phyloP scores from a whole-genome alignment of 169 alveolate genomes.

The Cryptosporidium baileyi region DNA sequence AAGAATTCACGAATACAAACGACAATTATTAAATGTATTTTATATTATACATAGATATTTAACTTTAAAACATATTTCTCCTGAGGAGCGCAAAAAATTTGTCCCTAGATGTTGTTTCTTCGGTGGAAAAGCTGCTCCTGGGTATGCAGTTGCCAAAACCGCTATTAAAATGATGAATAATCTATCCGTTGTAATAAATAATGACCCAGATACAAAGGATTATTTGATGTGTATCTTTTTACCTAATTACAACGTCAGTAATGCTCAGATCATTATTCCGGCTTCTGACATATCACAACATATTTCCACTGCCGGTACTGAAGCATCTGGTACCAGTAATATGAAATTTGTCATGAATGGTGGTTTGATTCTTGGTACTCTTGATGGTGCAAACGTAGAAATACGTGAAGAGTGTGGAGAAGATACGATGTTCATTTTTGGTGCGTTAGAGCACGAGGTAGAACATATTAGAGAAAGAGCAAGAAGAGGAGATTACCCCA shows the following conservation, averaged over 20 bases:
- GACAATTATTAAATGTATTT: constrained; percentile 88
- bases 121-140: constrained; percentile 95
- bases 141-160: constrained; percentile 90
- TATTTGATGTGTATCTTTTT: constrained; percentile 86
- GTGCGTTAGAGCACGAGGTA: constrained; percentile 87
- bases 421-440: constrained; percentile 92
- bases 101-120: constrained; percentile 88
- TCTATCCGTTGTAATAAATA: constrained; percentile 85
- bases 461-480: constrained; percentile 81
- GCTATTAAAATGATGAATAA: constrained; percentile 89
- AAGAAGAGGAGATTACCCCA: constrained; percentile 83
- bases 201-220: constrained; percentile 87
- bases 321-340: constrained; percentile 94
- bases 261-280: constrained; percentile 92
- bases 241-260: constrained; percentile 92
- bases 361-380: constrained; percentile 90
- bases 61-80: constrained; percentile 74
- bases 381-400: constrained; percentile 96
- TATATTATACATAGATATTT: constrained; percentile 89
- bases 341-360: constrained; percentile 97
- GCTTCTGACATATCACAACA: constrained; percentile 92
- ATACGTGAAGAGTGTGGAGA: constrained; percentile 92
- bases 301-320: constrained; percentile 94
- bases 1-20: constrained; percentile 93
- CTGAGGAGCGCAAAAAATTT: constrained; percentile 79